Evolutionary conservation across 805 yeast species (phyloP).

Genomic region (Hanseniaspora taiwanica): DNA sequence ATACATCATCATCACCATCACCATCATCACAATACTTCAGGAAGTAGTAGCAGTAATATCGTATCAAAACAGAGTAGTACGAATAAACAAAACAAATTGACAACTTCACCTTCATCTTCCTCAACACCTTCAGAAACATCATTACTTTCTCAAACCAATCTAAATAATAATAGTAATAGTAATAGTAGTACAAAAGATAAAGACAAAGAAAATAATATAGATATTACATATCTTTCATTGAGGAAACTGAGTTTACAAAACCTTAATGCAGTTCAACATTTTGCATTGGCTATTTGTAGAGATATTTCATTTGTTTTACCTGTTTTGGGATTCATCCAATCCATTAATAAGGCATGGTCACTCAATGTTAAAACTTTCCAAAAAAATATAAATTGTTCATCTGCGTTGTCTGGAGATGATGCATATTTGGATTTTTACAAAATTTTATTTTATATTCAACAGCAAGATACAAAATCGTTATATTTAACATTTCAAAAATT

Average conservation of each 20-base stretch:
- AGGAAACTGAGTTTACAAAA: constrained; percentile 58
- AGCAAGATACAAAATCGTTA: constrained; percentile 5
- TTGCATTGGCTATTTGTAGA: constrained; percentile 62
- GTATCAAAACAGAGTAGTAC: constrained; percentile 4
- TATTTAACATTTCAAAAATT: constrained; percentile 4
- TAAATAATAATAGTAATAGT: background rate
- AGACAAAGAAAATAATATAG: background rate
- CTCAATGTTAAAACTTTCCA: constrained; percentile 6
- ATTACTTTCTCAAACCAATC: background rate
- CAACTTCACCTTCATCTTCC: background rate
- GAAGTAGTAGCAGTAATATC: no score
- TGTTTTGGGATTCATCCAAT: constrained; percentile 36
- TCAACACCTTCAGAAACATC: constrained; percentile 2
- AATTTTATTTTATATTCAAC: constrained; percentile 5
- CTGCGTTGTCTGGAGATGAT: background rate
- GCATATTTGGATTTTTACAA: constrained; percentile 5
- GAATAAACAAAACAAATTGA: constrained; percentile 2
- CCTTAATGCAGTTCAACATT: constrained; percentile 62
- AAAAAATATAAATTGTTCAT: background rate
- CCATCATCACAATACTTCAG: constrained; percentile 8
- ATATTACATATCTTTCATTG: constrained; percentile 20
- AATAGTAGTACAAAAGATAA: background rate
- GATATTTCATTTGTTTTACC: constrained; percentile 65
- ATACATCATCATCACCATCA: constrained; percentile 15
- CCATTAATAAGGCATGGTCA: constrained; percentile 23